A percentile compares a stretch with the other conserved stretches of the same genome.
Conservation (phyloP, 306 rosid species). For the Morella rubra region DNA sequence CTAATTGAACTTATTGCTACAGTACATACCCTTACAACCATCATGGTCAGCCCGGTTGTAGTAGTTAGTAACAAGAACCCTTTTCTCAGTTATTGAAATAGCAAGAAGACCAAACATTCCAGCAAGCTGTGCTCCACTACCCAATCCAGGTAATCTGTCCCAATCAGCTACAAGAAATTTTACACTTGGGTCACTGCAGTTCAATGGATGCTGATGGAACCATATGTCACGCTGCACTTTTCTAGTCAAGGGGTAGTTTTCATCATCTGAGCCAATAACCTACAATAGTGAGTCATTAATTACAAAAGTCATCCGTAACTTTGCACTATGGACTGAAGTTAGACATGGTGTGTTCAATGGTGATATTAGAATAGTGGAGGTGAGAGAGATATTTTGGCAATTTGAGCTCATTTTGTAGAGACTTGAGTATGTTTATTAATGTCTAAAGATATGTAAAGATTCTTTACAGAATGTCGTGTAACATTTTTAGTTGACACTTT, state of each 20-base stretch:
- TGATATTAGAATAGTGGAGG: not conserved
- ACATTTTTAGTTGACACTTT: too few relatives aligned
- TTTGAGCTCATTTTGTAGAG: not conserved
- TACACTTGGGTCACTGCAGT: conserved; percentile 58
- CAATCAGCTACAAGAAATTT: conserved; percentile 86
- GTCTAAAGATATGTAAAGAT: too few relatives aligned
- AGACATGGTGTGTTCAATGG: not conserved
- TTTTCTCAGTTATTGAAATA: conserved; percentile 75
- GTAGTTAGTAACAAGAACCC: conserved; percentile 76
- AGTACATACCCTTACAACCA: conserved; percentile 67
- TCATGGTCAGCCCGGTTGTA: conserved; percentile 87
- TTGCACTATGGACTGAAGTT: not conserved
- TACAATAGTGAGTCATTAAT: conserved; percentile 20
- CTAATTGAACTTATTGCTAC: not conserved
- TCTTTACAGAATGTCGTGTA: too few relatives aligned
- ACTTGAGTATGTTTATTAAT: not conserved
- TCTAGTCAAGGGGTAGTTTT: conserved; percentile 85
- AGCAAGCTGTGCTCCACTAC: conserved; percentile 87
- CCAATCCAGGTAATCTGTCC: conserved; percentile 90
- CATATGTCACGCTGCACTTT: conserved; percentile 83
- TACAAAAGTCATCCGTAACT: not conserved
- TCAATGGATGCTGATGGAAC: conserved; percentile 86
- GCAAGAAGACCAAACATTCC: conserved; percentile 92
- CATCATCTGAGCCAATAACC: conserved; percentile 90
- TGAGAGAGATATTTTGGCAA: not conserved